Percentiles rank a stretch among this genome's conserved stretches.
These are phyloP conservation scores for Papiliotrema fonsecae DNA, from an alignment of 1,284 basidiomycete species.

Conservation along the genomic window DNA sequence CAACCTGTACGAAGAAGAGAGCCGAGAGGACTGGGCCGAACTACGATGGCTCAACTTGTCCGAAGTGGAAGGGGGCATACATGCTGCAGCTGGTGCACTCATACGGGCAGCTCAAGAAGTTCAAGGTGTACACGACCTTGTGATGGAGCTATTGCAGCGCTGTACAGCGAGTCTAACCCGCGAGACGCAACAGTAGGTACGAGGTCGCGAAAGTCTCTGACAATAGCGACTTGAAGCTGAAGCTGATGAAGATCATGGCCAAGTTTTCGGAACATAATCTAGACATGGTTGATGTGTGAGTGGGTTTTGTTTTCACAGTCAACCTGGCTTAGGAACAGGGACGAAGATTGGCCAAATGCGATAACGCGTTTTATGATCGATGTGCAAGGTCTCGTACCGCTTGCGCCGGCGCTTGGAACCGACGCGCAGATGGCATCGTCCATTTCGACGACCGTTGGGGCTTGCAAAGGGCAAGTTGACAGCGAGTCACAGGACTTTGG, in stretches of 20 bases:
- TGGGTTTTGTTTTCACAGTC: not conserved
- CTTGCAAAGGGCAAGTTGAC: too few species aligned
- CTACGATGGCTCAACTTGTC: slow-evolving; percentile 54
- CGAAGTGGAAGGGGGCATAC: slow-evolving; percentile 5
- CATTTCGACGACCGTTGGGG: too few species aligned
- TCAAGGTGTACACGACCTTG: not conserved
- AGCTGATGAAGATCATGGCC: slow-evolving; percentile 60
- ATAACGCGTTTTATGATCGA: slow-evolving; percentile 7
- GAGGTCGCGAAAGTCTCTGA: not conserved
- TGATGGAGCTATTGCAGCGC: slow-evolving; percentile 2
- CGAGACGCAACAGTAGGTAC: not conserved
- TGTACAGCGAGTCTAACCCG: not conserved
- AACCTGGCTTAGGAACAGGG: not conserved
- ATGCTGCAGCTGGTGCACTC: not conserved
- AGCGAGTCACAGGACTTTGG: too few species aligned
- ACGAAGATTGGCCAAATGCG: slow-evolving; percentile 9
- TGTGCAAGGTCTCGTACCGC: slow-evolving; percentile 3
- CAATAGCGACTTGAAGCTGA: slow-evolving; percentile 59
- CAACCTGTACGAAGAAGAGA: slow-evolving; percentile 77
- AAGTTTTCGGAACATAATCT: slow-evolving; percentile 64
- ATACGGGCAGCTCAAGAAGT: not conserved
- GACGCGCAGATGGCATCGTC: not conserved
- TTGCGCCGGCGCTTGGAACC: not conserved
- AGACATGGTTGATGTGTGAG: slow-evolving; percentile 9
- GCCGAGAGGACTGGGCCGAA: slow-evolving; percentile 82